Evolutionary conservation across 257 asterid genomes (phyloP).

Genomic region (Galeopsis tetrahit): DNA sequence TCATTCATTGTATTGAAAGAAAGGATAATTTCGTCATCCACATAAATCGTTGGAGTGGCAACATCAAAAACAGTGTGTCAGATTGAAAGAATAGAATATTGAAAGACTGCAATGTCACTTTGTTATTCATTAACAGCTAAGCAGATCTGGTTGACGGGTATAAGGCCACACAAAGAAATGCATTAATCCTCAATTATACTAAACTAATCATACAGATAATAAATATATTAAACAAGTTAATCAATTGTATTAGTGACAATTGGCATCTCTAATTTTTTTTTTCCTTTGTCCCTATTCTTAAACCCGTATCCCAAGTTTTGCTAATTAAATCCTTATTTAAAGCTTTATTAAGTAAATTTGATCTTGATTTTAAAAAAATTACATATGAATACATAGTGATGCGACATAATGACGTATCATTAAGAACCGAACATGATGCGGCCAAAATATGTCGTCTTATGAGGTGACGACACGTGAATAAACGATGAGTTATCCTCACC

Average conservation of each 20-base stretch:
- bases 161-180: slow-evolving; percentile 23
- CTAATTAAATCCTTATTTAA: neutral
- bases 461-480: no score
- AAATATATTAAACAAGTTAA: neutral
- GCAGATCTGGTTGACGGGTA: slow-evolving; percentile 36
- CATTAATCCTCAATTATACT: slow-evolving; percentile 1
- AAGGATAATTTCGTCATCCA: slow-evolving; percentile 17
- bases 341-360: no score
- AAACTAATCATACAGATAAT: neutral
- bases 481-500: no score
- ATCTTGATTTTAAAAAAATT: no score
- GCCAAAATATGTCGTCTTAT: no score
- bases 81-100: slow-evolving; percentile 31
- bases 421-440: no score
- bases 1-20: neutral
- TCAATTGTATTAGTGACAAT: slow-evolving; percentile 29
- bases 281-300: neutral
- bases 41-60: slow-evolving; percentile 27
- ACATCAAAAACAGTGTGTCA: slow-evolving; percentile 22
- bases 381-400: no score
- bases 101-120: slow-evolving; percentile 25
- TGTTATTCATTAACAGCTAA: slow-evolving; percentile 29
- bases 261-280: slow-evolving; percentile 5
- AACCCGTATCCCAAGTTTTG: neutral
- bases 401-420: no score